Base-by-base conservation (phyloP, 495 filamentous ascomycete species). In the Immersiella caudata region DNA sequence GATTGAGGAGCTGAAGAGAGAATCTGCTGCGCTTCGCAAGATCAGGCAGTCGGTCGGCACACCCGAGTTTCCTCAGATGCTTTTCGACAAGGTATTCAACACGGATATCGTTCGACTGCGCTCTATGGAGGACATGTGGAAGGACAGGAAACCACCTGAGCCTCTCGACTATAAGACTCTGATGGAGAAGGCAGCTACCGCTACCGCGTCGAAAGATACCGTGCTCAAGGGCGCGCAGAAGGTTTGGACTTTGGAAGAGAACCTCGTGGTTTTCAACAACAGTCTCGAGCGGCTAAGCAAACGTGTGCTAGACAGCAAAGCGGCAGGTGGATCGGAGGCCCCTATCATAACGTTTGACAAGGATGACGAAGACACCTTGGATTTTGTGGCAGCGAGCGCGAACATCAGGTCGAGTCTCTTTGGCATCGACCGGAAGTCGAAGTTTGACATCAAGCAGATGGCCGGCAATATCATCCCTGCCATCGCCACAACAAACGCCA, bases 391-490 rank as follows among this genome's bases (percentile, higher is more conserved):
- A 1, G 88, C 96, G 0, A 90, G 89, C 68, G 93, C 94, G 4
- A 98, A 98, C 69, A 81, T 99, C 40, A 86, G 95, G 36, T 94
- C 93, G 4, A 83, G 85, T 20, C 80, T 95, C 12, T 99, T 98
- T 73, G 90, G 88, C 56, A 96, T 99, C 60, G 91, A 95, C 68
- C 78, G 82, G 8, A 92, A 91, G 72, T 96, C 93, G 6, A 93
- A 97, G 62, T 99, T 97, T 68, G 93, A 97, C 74, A 94, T 94
- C 70, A 99, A 99, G 76, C 93, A 98, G 79, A 99, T 98, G 93
- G 95, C 95, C 25, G 95, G 95, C 60, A 98, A 98, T 72, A 99
- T 99, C 72, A 98, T 99, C 64, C 95, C 95, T 0, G 96, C 95
- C 2, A 99, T 99, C 76, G 95, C 95, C 1, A 99, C 95, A 0